phyloP scores from a whole-genome alignment of 306 rosid genomes.

The Malus fusca region DNA sequence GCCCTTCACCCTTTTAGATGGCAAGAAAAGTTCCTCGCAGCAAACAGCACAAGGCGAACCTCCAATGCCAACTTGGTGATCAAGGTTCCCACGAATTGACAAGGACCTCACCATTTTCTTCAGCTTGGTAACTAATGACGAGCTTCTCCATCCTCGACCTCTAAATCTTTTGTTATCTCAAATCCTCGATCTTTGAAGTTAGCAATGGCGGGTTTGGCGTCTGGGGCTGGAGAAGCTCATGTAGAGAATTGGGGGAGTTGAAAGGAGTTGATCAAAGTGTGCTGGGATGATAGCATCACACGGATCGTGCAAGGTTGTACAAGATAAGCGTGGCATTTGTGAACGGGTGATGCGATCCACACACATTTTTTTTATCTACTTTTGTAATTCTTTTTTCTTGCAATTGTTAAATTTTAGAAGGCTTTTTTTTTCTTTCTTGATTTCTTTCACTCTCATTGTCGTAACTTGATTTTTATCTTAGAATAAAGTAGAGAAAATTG shows the following conservation, averaged over 20 bases:
- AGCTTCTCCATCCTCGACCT: constrained; percentile 11
- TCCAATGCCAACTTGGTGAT: not conserved
- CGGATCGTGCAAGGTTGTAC: no score
- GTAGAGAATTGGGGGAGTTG: no score
- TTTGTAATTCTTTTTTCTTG: not conserved
- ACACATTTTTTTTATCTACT: not conserved
- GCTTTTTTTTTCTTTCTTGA: no score
- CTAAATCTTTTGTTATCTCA: not conserved
- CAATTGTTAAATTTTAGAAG: no score
- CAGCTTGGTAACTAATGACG: constrained; percentile 17
- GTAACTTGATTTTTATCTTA: no score
- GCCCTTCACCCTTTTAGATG: not conserved
- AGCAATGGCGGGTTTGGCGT: not conserved
- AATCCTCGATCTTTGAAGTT: not conserved
- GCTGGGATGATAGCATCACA: no score
- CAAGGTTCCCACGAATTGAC: not conserved
- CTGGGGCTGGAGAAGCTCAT: not conserved
- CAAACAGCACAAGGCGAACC: constrained; percentile 2
- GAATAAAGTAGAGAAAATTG: no score
- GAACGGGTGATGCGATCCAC: no score
- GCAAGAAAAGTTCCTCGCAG: constrained; percentile 32
- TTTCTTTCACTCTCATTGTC: no score
- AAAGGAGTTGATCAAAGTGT: no score
- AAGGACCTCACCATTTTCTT: constrained; percentile 15
- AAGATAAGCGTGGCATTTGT: no score